phyloP scores from a whole-genome alignment of 345 rosid species.

The Heritiera littoralis region DNA sequence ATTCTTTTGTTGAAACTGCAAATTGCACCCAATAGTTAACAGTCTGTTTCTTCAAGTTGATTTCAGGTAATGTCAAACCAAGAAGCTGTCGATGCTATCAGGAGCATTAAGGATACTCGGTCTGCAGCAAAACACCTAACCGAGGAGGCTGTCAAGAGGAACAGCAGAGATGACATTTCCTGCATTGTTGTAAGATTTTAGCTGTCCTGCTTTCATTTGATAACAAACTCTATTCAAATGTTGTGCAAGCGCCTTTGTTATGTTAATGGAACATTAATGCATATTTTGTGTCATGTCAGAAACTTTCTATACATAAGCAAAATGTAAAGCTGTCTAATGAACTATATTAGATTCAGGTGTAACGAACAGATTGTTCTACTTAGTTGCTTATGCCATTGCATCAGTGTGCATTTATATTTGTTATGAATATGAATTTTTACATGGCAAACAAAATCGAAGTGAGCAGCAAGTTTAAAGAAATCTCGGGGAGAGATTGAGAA shows the following conservation, averaged over 20 bases:
- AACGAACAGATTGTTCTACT: not conserved
- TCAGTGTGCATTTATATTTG: not conserved
- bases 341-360: not conserved
- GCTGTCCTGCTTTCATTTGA: constrained; percentile 5
- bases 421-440: not conserved
- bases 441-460: not conserved
- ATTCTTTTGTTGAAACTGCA: not conserved
- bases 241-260: not conserved
- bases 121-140: constrained; percentile 83
- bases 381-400: not conserved
- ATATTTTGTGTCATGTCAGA: constrained; percentile 14
- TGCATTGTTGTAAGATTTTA: constrained; percentile 73
- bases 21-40: not conserved
- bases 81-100: constrained; percentile 72
- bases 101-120: constrained; percentile 68
- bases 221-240: constrained; percentile 1
- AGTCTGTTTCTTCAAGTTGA: not conserved
- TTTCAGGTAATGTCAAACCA: constrained; percentile 84
- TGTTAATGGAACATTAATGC: not conserved
- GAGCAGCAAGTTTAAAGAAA: not conserved
- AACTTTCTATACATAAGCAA: not conserved
- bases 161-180: constrained; percentile 87
- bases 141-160: constrained; percentile 76
- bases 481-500: not conserved
- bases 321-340: constrained; percentile 1